Conservation (phyloP, 2,329 filamentous ascomycete species). For the Hypocreales sp. region DNA sequence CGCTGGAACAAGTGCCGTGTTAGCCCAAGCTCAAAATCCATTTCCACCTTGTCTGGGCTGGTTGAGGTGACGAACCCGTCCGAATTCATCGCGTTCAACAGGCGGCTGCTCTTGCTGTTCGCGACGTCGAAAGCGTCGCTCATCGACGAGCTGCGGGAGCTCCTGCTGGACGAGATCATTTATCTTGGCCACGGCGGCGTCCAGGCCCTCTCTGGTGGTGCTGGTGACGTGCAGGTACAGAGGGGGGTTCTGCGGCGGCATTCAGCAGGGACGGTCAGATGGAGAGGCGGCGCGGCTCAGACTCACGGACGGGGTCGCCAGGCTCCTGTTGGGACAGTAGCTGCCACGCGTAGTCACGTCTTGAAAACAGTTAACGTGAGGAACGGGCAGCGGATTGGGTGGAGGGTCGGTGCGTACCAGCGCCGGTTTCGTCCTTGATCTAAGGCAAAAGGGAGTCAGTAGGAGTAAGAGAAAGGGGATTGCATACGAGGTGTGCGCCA, state of each 20-base stretch:
- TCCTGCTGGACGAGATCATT: conserved; percentile 95
- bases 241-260: conserved; percentile 57
- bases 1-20: conserved; percentile 54
- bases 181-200: conserved; percentile 74
- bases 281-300: no score
- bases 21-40: no score
- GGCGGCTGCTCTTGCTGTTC: conserved; percentile 54
- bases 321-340: conserved; percentile 94
- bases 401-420: conserved; percentile 61
- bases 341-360: conserved; percentile 97
- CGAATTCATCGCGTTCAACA: conserved; percentile 81
- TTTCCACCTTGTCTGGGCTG: no score
- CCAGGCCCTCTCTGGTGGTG: conserved; percentile 79
- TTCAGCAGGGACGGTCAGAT: no score
- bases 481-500: conserved; percentile 46
- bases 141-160: conserved; percentile 86
- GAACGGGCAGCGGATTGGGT: conserved; percentile 19
- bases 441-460: conserved; percentile 86
- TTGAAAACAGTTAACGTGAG: conserved; percentile 42
- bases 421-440: conserved; percentile 99
- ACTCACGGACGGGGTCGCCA: conserved; percentile 85
- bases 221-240: conserved; percentile 93
- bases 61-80: conserved; percentile 48
- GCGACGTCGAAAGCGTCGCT: conserved; percentile 75
- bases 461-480: conserved; percentile 64